Evolutionary conservation across 73 alveolate species (phyloP).

Genomic region (Blepharisma stoltei): DNA sequence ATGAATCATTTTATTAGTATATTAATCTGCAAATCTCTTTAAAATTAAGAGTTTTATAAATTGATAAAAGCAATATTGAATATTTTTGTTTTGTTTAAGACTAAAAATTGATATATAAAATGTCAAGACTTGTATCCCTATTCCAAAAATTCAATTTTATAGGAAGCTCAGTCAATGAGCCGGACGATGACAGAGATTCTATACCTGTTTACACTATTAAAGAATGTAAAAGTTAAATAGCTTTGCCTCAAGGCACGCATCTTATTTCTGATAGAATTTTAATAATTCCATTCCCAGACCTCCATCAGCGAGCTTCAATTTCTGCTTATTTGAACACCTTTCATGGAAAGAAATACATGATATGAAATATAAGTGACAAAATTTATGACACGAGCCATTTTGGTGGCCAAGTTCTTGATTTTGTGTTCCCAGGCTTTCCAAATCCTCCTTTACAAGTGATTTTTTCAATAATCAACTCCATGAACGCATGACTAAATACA

Average conservation of each 20-base stretch:
- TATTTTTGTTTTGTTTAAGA: no score
- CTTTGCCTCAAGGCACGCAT: no score
- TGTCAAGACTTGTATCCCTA: neutral
- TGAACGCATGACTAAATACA: neutral
- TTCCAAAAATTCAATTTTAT: constrained; percentile 19
- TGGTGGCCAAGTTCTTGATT: neutral
- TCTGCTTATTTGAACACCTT: neutral
- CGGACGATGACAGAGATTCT: neutral
- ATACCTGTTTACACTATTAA: no score
- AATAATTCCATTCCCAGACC: constrained; percentile 22
- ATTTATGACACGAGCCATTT: neutral
- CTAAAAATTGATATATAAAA: neutral
- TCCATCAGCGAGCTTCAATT: neutral
- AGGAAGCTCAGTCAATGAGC: constrained; percentile 6
- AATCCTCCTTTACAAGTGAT: constrained; percentile 2
- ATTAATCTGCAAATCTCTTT: no score
- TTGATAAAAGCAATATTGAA: no score
- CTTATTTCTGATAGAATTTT: neutral
- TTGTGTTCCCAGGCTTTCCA: constrained; percentile 10
- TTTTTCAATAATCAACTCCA: constrained; percentile 13
- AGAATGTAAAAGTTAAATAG: no score
- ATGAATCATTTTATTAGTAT: no score
- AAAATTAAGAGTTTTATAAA: no score
- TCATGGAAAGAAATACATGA: neutral
- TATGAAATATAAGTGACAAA: constrained; percentile 22